Evolutionary conservation across 805 yeast species (phyloP).

Genomic region (Starmerella khaoyaiensis): DNA sequence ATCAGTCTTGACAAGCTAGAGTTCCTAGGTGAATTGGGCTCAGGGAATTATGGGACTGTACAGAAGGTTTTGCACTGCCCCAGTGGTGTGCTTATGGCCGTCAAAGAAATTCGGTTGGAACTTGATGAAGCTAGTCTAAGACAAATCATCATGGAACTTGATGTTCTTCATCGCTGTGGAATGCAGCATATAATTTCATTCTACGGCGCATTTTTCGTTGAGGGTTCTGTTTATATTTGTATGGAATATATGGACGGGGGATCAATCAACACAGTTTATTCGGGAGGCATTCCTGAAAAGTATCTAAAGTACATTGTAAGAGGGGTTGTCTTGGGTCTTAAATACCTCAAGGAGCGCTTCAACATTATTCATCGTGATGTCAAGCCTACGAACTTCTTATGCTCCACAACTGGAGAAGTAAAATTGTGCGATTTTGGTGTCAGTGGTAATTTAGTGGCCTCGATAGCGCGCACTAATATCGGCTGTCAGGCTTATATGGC

Average conservation of each 20-base stretch:
- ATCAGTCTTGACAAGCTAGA: conserved; percentile 76
- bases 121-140: conserved; percentile 87
- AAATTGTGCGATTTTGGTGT: conserved; percentile 95
- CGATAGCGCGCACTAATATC: conserved; percentile 85
- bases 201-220: conserved; percentile 93
- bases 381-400: conserved; percentile 86
- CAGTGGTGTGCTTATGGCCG: conserved; percentile 84
- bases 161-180: conserved; percentile 79
- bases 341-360: conserved; percentile 74
- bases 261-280: conserved; percentile 75
- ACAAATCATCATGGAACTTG: conserved; percentile 92
- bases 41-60: conserved; percentile 95
- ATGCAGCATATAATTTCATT: conserved; percentile 90
- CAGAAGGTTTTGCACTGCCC: conserved; percentile 88
- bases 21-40: conserved; percentile 63
- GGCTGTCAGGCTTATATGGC: conserved; percentile 99
- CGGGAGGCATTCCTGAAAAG: conserved; percentile 62
- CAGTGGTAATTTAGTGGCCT: conserved; percentile 85
- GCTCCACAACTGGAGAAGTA: conserved; percentile 71
- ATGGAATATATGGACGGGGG: conserved; percentile 98
- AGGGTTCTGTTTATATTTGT: conserved; percentile 96
- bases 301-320: conserved; percentile 69
- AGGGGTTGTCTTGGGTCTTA: conserved; percentile 68
- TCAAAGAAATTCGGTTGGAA: conserved; percentile 91
- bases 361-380: conserved; percentile 93